Percentiles rank a stretch among this genome's conserved stretches.
Conservation (phyloP, 768 basidiomycete genomes). For the Phaeotremella skinneri region DNA sequence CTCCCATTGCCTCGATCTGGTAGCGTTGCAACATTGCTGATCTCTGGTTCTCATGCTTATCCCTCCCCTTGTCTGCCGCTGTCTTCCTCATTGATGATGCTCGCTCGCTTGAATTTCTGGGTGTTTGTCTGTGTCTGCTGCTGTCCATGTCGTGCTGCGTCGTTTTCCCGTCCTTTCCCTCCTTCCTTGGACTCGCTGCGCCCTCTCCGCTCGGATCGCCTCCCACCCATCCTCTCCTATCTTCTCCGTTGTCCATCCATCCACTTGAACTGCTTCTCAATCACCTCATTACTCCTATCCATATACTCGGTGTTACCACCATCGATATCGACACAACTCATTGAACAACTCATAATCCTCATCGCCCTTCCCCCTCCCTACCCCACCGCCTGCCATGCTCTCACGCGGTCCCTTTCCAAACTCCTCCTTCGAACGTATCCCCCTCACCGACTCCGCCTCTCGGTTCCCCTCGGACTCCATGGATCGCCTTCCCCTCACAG, state of each 20-base stretch:
- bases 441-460: slow-evolving; percentile 5
- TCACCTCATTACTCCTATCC: not conserved
- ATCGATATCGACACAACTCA: not conserved
- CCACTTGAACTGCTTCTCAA: not conserved
- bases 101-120: not conserved
- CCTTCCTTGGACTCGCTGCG: not conserved
- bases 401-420: slow-evolving; percentile 5
- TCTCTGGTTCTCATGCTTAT: not conserved
- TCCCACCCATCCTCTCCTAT: not conserved
- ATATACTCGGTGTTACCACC: not conserved
- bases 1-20: not conserved
- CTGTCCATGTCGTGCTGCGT: not conserved
- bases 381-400: not conserved
- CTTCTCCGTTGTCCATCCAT: not conserved
- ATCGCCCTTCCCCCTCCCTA: not conserved
- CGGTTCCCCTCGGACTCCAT: not conserved
- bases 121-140: not conserved
- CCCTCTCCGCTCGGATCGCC: too few species aligned
- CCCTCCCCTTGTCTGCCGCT: not conserved
- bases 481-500: slow-evolving; percentile 13
- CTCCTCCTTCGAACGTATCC: slow-evolving; percentile 7
- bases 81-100: not conserved
- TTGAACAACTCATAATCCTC: not conserved
- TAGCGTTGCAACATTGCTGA: slow-evolving; percentile 12
- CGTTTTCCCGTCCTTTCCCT: not conserved